Evolutionary conservation across 148 eudicot genomes (phyloP), one percentile per base, ranked within the genome.

Genomic region (Linanthus parryae): DNA sequence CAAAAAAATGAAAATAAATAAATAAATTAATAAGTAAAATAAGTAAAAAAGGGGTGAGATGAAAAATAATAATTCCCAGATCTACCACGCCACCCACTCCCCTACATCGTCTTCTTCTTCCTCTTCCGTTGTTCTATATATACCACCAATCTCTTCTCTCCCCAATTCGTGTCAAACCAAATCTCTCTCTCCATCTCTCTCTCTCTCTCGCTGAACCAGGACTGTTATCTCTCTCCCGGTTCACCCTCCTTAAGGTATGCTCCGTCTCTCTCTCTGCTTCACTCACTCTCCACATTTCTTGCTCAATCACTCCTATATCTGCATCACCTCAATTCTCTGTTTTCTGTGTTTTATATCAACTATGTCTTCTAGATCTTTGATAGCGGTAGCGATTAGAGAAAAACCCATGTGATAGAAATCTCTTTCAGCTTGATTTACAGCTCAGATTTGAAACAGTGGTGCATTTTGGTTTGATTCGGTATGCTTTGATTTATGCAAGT

Each of bases 231-330:
- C 26, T 3, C 45, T 5, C 14, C 35, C 44, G 33, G 27, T 46
- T 55, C 33, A 5, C 46, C 44, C 67, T 54, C 66, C 53, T 26
- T 1, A 17, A 44, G 66, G 66, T 53, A 8, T 26, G 44, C 52
- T 41, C 54, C 24, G 22, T 33, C 56, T 13, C 10, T 7, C 38
- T 21, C 46, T 13, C 35, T 18, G 23, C 19, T 13, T 38, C 46
- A 18, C 21, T 42, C 13, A 35, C 17, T 22, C 1, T 8, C 52
- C 47, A 15, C 31, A 33, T 43, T 23, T 30, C 29, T 50, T 30
- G 46, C 31, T 30, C 23, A 13, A 24, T 41, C 12, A 13, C 6
- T 24, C 34, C 5, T 55, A 27, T 41, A 21, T 1, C 5, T 15
- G 11, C 4, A 12, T 28, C 23, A 11, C 0, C 9, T 8, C 53